These are phyloP conservation scores for Petunia axillaris DNA, from an alignment of 257 asterid species.

Conservation along the genomic window DNA sequence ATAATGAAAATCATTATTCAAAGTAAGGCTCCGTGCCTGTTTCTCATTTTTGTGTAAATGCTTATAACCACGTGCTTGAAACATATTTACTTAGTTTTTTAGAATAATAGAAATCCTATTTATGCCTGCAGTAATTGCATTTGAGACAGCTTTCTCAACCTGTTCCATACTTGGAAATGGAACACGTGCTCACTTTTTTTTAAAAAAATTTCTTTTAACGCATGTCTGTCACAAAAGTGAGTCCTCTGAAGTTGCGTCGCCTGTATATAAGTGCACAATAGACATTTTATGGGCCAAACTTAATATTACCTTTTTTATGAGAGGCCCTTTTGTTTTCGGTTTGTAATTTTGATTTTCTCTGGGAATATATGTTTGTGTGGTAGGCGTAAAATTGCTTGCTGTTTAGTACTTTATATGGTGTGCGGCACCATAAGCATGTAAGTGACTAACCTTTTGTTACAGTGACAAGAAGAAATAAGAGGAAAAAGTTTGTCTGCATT, in stretches of 20 bases:
- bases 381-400: background rate
- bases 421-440: background rate
- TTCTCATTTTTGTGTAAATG: constrained; percentile 5
- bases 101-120: background rate
- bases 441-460: constrained; percentile 19
- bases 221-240: background rate
- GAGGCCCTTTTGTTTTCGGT: background rate
- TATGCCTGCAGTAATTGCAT: background rate
- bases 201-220: background rate
- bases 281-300: background rate
- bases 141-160: background rate
- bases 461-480: background rate
- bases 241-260: background rate
- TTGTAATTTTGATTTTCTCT: background rate
- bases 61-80: background rate
- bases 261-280: background rate
- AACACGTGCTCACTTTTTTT: background rate
- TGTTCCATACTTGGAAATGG: background rate
- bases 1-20: background rate
- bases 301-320: background rate
- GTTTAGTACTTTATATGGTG: background rate
- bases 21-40: background rate
- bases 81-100: background rate
- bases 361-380: background rate
- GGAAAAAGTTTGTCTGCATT: no score